Conservation (phyloP, 345 rosid genomes). For the Geranium brycei region DNA sequence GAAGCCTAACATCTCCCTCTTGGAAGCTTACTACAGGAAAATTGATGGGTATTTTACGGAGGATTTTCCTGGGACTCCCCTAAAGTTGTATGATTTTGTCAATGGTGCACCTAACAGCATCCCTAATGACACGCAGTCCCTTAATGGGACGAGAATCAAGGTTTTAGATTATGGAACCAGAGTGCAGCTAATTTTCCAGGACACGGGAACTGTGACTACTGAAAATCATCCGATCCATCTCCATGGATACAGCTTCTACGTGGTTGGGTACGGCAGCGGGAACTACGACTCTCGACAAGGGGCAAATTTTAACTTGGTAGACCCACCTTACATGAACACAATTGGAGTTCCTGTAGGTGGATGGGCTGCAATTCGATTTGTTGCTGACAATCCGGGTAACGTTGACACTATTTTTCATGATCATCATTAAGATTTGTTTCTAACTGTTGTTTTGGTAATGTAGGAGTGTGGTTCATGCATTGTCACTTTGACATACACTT, state of each 20-base stretch:
- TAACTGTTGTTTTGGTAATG: background rate
- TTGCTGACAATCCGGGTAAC: slow-evolving; percentile 71
- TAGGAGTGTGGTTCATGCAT: slow-evolving; percentile 86
- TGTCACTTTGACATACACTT: slow-evolving; percentile 71
- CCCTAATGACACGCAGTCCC: slow-evolving; percentile 49
- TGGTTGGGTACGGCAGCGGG: slow-evolving; percentile 59
- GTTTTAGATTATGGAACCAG: slow-evolving; percentile 54
- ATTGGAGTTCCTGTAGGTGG: slow-evolving; percentile 87
- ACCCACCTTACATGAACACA: slow-evolving; percentile 79
- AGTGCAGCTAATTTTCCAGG: slow-evolving; percentile 63
- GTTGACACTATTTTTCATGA: background rate
- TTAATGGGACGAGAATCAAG: slow-evolving; percentile 53
- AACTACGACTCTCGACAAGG: slow-evolving; percentile 39
- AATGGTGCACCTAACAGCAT: slow-evolving; percentile 68
- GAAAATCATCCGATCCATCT: slow-evolving; percentile 91
- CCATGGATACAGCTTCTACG: slow-evolving; percentile 78
- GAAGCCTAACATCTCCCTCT: slow-evolving; percentile 43
- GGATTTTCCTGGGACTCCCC: slow-evolving; percentile 61
- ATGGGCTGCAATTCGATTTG: slow-evolving; percentile 79
- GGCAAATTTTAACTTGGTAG: slow-evolving; percentile 42
- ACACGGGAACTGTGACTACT: slow-evolving; percentile 56
- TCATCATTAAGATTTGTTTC: background rate
- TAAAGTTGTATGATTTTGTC: slow-evolving; percentile 55
- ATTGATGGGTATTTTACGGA: slow-evolving; percentile 48
- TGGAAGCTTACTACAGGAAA: slow-evolving; percentile 63